Base-by-base conservation (phyloP, 2,329 filamentous ascomycete genomes). In the Phyllosticta capitalensis region DNA sequence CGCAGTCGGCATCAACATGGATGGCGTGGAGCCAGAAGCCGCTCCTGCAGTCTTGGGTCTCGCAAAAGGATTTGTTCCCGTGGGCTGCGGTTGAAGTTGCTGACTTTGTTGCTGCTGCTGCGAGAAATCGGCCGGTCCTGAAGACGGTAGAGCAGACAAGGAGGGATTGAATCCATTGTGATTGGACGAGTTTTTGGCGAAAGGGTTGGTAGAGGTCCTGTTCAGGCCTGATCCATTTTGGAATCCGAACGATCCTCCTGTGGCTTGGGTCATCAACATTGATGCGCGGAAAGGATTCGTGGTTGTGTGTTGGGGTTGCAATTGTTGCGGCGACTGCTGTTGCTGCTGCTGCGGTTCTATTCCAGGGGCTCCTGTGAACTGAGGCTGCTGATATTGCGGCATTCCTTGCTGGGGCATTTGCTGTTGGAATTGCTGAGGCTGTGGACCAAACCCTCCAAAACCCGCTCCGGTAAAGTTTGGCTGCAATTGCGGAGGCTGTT, bases 231-330 rank as follows among this genome's bases (percentile, higher is more conserved):
- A 72, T 45, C 38, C 38, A n/a, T 45, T 45, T 45, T 45, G 38
- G 4, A 45, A 6, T 45, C 38, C 38, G n/a, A 45, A 45, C 14
- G 38, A n/a, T 45, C 14, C 38, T n/a, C 38, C 38, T n/a, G 38
- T 45, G 14, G 14, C 38, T 45, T 45, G 38, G n/a, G 38, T 45
- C 56, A 54, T 59, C 28, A 59, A 52, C 56, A 59, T 54, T 19
- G 56, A 59, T n/a, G 52, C 56, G 50, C 94, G 83, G 82, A 99
- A 99, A 0, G 94, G 94, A 70, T 99, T 99, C 7, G 91, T 96
- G 21, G 79, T 85, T 66, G 71, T 85, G 83, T 69, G 69, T 58
- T 71, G 72, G 19, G 79, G 81, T 61, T 79, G 79, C 22, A 61
- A 60, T 68, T 73, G 66, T 54, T 67, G 78, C 64, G 71, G 72